Percentiles rank a stretch among this genome's conserved stretches.
phyloP scores from a whole-genome alignment of 2,329 filamentous ascomycete species.

The Fusarium ramigenum region DNA sequence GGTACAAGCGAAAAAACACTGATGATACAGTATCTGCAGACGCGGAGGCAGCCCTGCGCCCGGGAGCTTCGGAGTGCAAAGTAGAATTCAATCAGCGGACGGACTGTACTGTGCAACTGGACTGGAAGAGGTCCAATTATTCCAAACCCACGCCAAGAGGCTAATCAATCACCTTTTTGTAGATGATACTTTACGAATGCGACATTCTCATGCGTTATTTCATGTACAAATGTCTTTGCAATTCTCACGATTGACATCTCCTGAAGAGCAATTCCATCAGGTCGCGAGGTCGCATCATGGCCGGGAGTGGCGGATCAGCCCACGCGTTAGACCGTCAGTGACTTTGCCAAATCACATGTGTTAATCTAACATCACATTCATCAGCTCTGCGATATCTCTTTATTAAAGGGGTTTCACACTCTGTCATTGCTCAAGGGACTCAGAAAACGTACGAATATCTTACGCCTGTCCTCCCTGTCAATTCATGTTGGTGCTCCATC shows the following conservation, averaged over 20 bases:
- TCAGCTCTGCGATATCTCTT: background rate
- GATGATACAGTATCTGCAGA: slow-evolving; percentile 23
- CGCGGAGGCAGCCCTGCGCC: slow-evolving; percentile 15
- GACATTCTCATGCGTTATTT: background rate
- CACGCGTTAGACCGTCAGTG: slow-evolving; percentile 10
- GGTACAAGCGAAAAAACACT: slow-evolving; percentile 20
- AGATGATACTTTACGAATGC: background rate
- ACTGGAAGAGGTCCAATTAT: slow-evolving; percentile 3
- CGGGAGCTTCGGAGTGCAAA: slow-evolving; percentile 31
- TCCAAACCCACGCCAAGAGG: background rate
- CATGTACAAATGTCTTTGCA: slow-evolving; percentile 9
- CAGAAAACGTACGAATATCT: slow-evolving; percentile 31
- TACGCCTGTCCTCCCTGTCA: slow-evolving; percentile 3
- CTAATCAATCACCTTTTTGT: slow-evolving; percentile 19
- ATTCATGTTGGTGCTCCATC: slow-evolving; percentile 17
- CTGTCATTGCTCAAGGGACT: slow-evolving; percentile 16
- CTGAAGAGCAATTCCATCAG: slow-evolving; percentile 11
- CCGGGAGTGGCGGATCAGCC: slow-evolving; percentile 30
- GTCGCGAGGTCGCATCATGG: slow-evolving; percentile 33
- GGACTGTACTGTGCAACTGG: slow-evolving; percentile 5
- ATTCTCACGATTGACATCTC: background rate
- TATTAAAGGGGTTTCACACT: background rate
- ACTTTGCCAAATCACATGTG: slow-evolving; percentile 23
- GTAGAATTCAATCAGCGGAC: slow-evolving; percentile 4
- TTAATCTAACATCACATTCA: slow-evolving; percentile 11